phyloP scores from a whole-genome alignment of 2,329 filamentous ascomycete genomes.

The Penicillium decumbens region DNA sequence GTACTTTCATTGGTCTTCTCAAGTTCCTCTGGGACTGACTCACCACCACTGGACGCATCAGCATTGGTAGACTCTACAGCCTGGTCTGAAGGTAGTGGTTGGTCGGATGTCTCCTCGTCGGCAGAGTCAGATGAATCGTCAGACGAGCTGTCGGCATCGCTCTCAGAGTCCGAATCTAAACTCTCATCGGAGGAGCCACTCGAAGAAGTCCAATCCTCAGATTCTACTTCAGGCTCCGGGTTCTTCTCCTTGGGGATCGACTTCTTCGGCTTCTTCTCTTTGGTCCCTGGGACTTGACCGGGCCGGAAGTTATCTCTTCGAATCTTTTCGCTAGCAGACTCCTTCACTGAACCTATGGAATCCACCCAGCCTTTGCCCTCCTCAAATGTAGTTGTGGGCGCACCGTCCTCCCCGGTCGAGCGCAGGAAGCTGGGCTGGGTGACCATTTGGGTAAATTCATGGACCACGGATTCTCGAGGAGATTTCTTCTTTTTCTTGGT shows the following conservation, averaged over 20 bases:
- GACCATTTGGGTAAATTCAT: constrained; percentile 83
- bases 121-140: constrained; percentile 28
- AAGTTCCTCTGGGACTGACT: constrained; percentile 9
- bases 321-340: constrained; percentile 28
- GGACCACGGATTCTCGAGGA: constrained; percentile 63
- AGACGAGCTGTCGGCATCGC: constrained; percentile 23
- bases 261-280: constrained; percentile 25
- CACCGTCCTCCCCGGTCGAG: constrained; percentile 44
- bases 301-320: constrained; percentile 29
- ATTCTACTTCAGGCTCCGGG: constrained; percentile 19
- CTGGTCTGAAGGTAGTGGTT: constrained; percentile 3
- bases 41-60: constrained; percentile 4
- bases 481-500: constrained; percentile 56
- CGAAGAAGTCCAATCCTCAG: constrained; percentile 36
- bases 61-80: constrained; percentile 9
- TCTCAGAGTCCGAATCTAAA: constrained; percentile 24
- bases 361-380: constrained; percentile 89
- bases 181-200: constrained; percentile 34
- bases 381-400: constrained; percentile 61
- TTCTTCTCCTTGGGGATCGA: constrained; percentile 12
- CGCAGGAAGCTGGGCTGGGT: constrained; percentile 81
- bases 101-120: constrained; percentile 20
- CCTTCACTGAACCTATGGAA: constrained; percentile 66
- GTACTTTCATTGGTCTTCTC: constrained; percentile 4
- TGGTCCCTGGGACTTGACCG: constrained; percentile 29